phyloP scores from a whole-genome alignment of 306 rosid genomes.

The Cyclanthera cordifolia region DNA sequence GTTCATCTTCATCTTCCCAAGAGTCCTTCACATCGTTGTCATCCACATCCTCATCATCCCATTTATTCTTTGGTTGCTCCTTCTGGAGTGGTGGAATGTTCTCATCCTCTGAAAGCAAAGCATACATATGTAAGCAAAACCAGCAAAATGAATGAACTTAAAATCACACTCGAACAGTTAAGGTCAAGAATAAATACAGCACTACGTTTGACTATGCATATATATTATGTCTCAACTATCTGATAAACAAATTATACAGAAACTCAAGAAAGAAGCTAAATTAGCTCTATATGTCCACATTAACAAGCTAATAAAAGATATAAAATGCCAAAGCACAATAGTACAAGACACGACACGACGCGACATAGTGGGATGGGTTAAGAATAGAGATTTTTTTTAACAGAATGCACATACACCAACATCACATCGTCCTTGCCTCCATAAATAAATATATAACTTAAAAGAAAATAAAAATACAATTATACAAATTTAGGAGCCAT shows the following conservation, averaged over 20 bases:
- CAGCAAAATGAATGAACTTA: background rate
- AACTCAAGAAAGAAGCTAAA: background rate
- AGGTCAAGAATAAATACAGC: background rate
- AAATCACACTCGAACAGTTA: background rate
- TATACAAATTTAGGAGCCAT: background rate
- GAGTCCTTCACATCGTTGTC: slow-evolving; percentile 78
- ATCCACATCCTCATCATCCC: slow-evolving; percentile 92
- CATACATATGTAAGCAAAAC: background rate
- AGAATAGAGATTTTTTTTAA: background rate
- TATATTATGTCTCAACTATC: background rate
- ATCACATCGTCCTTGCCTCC: background rate
- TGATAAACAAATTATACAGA: background rate
- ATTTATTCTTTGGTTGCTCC: slow-evolving; percentile 46
- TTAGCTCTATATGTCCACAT: background rate
- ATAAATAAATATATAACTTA: background rate
- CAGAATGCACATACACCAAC: background rate
- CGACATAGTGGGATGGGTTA: background rate
- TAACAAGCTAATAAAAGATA: background rate
- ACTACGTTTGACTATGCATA: background rate
- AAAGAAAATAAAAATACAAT: background rate
- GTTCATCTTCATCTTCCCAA: slow-evolving; percentile 93
- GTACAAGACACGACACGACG: background rate
- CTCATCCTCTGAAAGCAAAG: slow-evolving; percentile 42
- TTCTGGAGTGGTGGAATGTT: slow-evolving; percentile 31
- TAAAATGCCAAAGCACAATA: background rate